Evolutionary conservation across 495 filamentous ascomycete species (phyloP), one percentile per base, ranked within the genome.

Genomic region (Tuber indicum): DNA sequence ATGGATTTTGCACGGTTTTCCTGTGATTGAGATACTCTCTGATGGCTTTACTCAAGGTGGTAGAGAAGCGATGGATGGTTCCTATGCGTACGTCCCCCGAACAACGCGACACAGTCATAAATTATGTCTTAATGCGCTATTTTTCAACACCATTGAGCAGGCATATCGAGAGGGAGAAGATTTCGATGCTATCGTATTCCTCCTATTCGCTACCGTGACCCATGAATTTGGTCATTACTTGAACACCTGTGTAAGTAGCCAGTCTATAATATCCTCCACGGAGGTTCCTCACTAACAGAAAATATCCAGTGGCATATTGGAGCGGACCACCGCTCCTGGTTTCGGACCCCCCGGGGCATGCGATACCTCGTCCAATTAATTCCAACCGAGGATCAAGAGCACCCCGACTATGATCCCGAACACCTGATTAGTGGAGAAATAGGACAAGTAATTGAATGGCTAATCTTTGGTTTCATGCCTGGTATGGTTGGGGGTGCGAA

Each of bases 201-300:
- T 78, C n/a, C 41, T 78, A 0, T 39, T 78, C 26, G 70, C 17
- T 41, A 49, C 42, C 2, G 41, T 78, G 73, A 43, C 71, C 21
- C 77, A 78, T 26, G 77, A 78, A 52, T 72, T 78, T 21, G 71
- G 77, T 9, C 75, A 78, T 71, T 78, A 78, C 71, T 46, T 78
- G 19, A 77, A 78, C 36, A 17, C 32, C 16, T 70, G 49, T 71
- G 77, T 78, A 52, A 4, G 75, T 45, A 19, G 12, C 23, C 43
- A 44, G 21, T 21, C 47, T 62, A 23, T 41, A 26, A 39, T 66
- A 66, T 36, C 17, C 26, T 36, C 14, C 26, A 0, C 3, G 4
- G 14, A 16, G 7, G 0, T 19, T 14, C 58, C 26, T 36, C 36
- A 66, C 26, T 66, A 66, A 66, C 26, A 66, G 32, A 66, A 66